Base-by-base conservation (phyloP, 306 rosid genomes). In the Cucurbita pepo region DNA sequence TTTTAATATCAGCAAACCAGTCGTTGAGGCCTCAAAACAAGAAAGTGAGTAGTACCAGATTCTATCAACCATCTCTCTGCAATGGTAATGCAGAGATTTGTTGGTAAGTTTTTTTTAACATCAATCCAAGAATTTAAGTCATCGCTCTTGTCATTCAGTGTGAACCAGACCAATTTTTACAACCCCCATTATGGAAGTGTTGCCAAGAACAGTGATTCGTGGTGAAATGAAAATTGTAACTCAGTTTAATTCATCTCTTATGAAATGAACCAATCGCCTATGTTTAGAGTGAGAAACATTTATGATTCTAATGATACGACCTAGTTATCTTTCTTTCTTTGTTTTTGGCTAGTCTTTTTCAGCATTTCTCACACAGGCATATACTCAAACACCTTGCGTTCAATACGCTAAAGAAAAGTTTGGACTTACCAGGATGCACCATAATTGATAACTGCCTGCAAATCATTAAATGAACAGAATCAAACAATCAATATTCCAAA, bases 391-490 rank as follows among this genome's bases (percentile, higher is more conserved):
- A 80, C 47, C n/a, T 79, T 67, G 86, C 3, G 83, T 58, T 65
- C 82, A 77, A 55, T 38, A 8, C 14, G 16, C 15, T 34, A 25
- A 51, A 7, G 16, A 19, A 43, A 66, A 21, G 55, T 38, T 38
- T 40, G 48, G 40, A 82, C 86, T 51, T 79, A 88, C 97, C 97
- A 90, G 40, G 98, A 86, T 7, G 97, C 98, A 4, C 98, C 97
- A 44, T 93, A 93, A 70, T 88, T 90, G 88, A 93, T 87, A 47
- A 90, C 97, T 48, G 94, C 89, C 97, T 93, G 96, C 83, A 77
- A 3, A 76, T 72, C 1, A 36, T 58, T n/a, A 7, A 12, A 77
- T 15, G 13, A 8, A 8, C 25, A 44, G 5, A 75, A 76, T 55
- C 59, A 15, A 74, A 56, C 45, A 37, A 47, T 54, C 4, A 44